Evolutionary conservation across 139 green algal genomes (phyloP).

Genomic region (Coelastrella sp.): DNA sequence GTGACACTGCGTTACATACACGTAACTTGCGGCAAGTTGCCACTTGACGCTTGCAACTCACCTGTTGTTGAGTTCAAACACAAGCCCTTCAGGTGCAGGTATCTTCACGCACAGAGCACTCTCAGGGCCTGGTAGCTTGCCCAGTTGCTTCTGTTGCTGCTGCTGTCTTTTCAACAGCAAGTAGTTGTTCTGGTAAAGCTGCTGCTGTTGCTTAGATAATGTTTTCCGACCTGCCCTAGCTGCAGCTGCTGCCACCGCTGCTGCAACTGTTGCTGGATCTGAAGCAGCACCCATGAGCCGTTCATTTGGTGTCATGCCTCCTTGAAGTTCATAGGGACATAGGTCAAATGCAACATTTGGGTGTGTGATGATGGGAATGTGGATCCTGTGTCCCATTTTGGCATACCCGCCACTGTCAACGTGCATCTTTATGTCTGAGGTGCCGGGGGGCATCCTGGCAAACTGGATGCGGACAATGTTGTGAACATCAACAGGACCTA

Average conservation of each 20-base stretch:
- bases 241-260: background rate
- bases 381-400: conserved; percentile 71
- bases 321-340: conserved; percentile 2
- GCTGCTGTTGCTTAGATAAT: conserved; percentile 20
- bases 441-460: conserved; percentile 64
- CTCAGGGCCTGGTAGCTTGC: background rate
- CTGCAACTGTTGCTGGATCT: background rate
- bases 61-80: conserved; percentile 71
- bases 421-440: conserved; percentile 50
- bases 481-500: conserved; percentile 55
- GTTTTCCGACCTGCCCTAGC: conserved; percentile 2
- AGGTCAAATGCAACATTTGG: conserved; percentile 48
- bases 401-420: conserved; percentile 74
- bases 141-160: conserved; percentile 28
- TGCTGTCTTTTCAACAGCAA: background rate
- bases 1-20: too few relatives aligned
- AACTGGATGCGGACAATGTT: conserved; percentile 82
- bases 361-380: conserved; percentile 64
- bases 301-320: background rate
- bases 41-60: background rate
- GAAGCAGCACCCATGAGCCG: background rate
- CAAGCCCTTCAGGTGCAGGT: conserved; percentile 66
- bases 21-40: too few relatives aligned
- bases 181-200: background rate
- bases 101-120: conserved; percentile 20